These are phyloP conservation scores for Nigrospora osmanthi DNA, from an alignment of 2,329 filamentous ascomycete species.

Conservation along the genomic window DNA sequence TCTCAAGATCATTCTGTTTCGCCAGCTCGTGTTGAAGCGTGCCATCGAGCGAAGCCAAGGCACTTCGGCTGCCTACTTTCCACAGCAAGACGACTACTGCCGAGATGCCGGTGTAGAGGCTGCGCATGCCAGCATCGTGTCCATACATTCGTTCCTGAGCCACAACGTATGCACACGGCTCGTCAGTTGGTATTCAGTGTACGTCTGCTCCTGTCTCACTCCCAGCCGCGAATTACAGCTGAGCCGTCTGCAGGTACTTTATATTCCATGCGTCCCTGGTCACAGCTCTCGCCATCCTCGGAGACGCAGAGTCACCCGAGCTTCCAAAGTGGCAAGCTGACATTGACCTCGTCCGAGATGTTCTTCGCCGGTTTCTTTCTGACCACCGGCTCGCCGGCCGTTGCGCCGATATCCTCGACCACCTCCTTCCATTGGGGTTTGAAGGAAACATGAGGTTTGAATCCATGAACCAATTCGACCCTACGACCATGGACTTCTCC, in stretches of 20 bases:
- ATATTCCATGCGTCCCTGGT: slow-evolving; percentile 23
- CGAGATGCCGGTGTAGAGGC: slow-evolving; percentile 15
- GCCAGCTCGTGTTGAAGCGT: slow-evolving; percentile 17
- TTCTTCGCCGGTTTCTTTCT: slow-evolving; percentile 13
- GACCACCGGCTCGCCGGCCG: slow-evolving; percentile 16
- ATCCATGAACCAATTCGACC: slow-evolving; percentile 9
- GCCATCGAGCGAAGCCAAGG: slow-evolving; percentile 12
- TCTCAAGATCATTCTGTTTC: slow-evolving; percentile 21
- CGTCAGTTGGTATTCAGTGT: slow-evolving; percentile 24
- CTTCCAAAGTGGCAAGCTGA: slow-evolving; percentile 17
- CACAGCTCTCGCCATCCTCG: slow-evolving; percentile 17
- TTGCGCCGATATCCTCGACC: slow-evolving; percentile 18
- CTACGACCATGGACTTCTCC: slow-evolving; percentile 15
- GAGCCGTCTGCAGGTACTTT: slow-evolving; percentile 14
- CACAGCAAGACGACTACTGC: slow-evolving; percentile 12
- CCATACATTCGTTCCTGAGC: slow-evolving; percentile 15
- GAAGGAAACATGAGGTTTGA: slow-evolving; percentile 5
- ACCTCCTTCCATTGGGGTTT: slow-evolving; percentile 11
- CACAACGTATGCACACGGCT: slow-evolving; percentile 12
- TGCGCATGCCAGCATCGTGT: slow-evolving; percentile 16
- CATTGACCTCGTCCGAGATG: slow-evolving; percentile 16
- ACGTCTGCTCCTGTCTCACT: slow-evolving; percentile 3
- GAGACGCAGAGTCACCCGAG: slow-evolving; percentile 15
- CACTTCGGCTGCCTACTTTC: not conserved
- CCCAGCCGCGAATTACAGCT: not conserved